A percentile compares a stretch with the other conserved stretches of the same genome.
phyloP scores from a whole-genome alignment of 116 monocot species.

The Posidonia oceanica region DNA sequence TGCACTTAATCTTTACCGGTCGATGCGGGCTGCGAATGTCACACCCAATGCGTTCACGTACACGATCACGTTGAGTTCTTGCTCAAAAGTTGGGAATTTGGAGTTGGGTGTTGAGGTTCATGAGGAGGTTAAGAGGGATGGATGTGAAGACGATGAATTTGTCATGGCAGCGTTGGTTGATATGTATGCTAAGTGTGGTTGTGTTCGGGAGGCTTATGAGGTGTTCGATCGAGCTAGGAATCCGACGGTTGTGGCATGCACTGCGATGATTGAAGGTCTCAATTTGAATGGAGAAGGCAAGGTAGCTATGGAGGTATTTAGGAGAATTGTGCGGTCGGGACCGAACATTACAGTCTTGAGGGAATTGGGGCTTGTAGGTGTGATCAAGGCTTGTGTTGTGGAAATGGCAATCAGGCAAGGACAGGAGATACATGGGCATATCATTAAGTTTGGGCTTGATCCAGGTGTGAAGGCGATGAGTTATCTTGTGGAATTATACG shows the following conservation, averaged over 20 bases:
- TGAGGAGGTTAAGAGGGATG: slow-evolving; percentile 11
- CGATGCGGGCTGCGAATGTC: slow-evolving; percentile 15
- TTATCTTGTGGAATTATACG: slow-evolving; percentile 40
- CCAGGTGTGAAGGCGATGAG: slow-evolving; percentile 14
- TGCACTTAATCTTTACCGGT: slow-evolving; percentile 22
- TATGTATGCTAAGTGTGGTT: slow-evolving; percentile 45
- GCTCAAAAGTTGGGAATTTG: slow-evolving; percentile 1
- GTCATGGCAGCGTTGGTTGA: slow-evolving; percentile 35
- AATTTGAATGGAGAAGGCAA: slow-evolving; percentile 23
- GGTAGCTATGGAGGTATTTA: slow-evolving; percentile 25
- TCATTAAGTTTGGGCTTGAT: slow-evolving; percentile 19
- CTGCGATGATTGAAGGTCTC: slow-evolving; percentile 43
- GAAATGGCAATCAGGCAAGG: slow-evolving; percentile 8
- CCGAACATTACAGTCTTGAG: slow-evolving; percentile 12
- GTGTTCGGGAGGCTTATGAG: slow-evolving; percentile 17
- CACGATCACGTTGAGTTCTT: slow-evolving; percentile 18
- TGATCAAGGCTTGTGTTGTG: slow-evolving; percentile 17
- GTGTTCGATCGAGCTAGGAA: slow-evolving; percentile 17
- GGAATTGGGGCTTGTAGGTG: slow-evolving; percentile 30
- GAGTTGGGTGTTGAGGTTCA: slow-evolving; percentile 8
- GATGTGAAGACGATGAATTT: slow-evolving; percentile 18
- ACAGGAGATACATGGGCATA: slow-evolving; percentile 10
- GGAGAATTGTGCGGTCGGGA: slow-evolving; percentile 16
- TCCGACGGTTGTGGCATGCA: slow-evolving; percentile 33
- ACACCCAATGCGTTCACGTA: slow-evolving; percentile 29